Evolutionary conservation across 331 rosid genomes (phyloP), one percentile per base, ranked within the genome.

Genomic region (Malus hybrid): DNA sequence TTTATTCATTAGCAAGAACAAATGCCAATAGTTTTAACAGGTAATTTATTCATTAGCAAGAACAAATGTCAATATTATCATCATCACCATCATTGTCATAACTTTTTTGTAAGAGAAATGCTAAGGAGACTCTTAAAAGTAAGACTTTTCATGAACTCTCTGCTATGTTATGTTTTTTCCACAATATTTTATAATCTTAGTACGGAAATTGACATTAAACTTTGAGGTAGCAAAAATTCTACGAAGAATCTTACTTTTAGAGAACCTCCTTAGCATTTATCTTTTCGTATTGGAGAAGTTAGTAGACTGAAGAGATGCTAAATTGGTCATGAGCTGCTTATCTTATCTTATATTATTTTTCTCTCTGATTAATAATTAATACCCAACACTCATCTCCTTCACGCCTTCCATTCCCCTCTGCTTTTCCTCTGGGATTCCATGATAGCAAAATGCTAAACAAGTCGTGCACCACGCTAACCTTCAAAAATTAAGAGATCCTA

Each of bases 111-210:
- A 1, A 2, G 4, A 39, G 46, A 39, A 39, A 39, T 39, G 46
- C 0, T 9, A 39, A 39, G 1, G 4, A 10, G 1, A 39, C 1
- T 39, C 12, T 39, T 39, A 9, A 39, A 39, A 39, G 4, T 39
- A 39, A 9, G 12, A 39, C 1, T 39, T 39, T 39, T 0, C 0
- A 39, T 39, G 4, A 0, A 39, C 12, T 39, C 1, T 2, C 12
- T 1, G 4, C 0, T 0, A 39, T 0, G 46, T 39, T 39, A 39
- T 39, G 1, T 39, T 39, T 39, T 39, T 39, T 1, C 0, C 1
- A 39, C 1, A 39, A 39, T 39, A 39, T 39, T 39, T 39, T 39
- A 39, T 39, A 39, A 39, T 39, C 1, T 39, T 9, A 39, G 4
- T 0, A 39, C 12, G 12, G 12, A 0, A 0, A 39, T 39, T 0